These are phyloP conservation scores for Silene noctiflora DNA, from an alignment of 179 eudicot species.

Conservation along the genomic window DNA sequence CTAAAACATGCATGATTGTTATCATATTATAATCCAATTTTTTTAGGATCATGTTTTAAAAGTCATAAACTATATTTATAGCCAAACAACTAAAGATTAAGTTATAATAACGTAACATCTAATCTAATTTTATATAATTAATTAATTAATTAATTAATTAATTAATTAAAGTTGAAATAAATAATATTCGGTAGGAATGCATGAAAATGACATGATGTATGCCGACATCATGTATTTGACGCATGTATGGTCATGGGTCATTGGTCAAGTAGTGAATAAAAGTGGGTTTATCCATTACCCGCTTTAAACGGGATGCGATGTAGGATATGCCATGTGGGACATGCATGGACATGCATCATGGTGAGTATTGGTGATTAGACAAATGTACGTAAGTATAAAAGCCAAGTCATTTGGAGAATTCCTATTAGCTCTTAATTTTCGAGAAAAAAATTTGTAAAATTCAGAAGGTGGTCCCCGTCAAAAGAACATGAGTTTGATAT, in stretches of 20 bases:
- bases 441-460: no score
- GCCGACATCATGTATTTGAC: slow-evolving; percentile 10
- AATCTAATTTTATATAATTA: background rate
- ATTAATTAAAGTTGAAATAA: background rate
- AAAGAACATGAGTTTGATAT: no score
- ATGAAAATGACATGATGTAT: slow-evolving; percentile 3
- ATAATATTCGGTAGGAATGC: background rate
- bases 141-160: background rate
- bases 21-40: background rate
- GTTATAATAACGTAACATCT: background rate
- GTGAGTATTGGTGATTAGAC: no score
- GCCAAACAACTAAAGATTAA: background rate
- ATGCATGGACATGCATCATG: background rate
- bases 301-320: slow-evolving; percentile 11
- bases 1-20: background rate
- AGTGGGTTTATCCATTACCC: slow-evolving; percentile 9
- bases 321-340: background rate
- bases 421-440: no score
- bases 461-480: no score
- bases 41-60: background rate
- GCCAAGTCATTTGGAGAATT: no score
- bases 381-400: no score
- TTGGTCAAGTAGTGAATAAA: slow-evolving; percentile 7
- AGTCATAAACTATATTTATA: slow-evolving; percentile 5
- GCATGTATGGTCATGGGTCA: background rate